Evolutionary conservation across 2,329 filamentous ascomycete genomes (phyloP), one percentile per base, ranked within the genome.

Genomic region (Podosphaera aphanis): DNA sequence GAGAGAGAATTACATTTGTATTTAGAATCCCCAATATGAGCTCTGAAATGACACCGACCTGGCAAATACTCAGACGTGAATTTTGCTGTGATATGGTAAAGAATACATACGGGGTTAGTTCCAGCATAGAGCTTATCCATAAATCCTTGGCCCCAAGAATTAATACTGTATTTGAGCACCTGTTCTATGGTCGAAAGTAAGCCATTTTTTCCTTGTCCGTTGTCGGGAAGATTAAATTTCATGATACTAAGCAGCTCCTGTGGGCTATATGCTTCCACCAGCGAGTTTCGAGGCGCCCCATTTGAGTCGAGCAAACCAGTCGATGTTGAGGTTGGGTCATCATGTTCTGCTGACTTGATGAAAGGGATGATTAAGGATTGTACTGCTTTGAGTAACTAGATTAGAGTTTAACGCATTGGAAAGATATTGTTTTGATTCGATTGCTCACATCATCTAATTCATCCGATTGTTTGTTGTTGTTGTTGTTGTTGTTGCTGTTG

Each of bases 61-160:
- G 48, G n/a, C 1, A 5, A n/a, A 18, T 29, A 10, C 20, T 49
- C 11, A 48, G 39, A 21, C 6, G 19, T 11, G 5, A 29, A 29
- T 29, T 18, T 5, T 2, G 4, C 18, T 15, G 5, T 19, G 23
- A 41, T 7, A 35, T 33, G n/a, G 15, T 11, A 20, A 21, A 5
- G 21, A 5, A 18, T 27, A 62, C 71, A 49, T 57, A 79, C 77
- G 37, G 88, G 79, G 57, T 90, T 90, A 35, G 83, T 92, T 51
- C 79, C 79, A n/a, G 81, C 75, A 61, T 94, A 95, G 16, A 95
- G 68, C 64, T 98, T 95, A 63, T 94, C 86, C 57, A 95, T 64
- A 62, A 95, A 98, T 10, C 88, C 88, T 62, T 93, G 86, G 57
- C 93, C 82, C 83, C 86, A 95, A n/a, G 88, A 94, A 63, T 98